Evolutionary conservation across 169 alveolate species (phyloP).

Genomic region (Eimeria necatrix): DNA sequence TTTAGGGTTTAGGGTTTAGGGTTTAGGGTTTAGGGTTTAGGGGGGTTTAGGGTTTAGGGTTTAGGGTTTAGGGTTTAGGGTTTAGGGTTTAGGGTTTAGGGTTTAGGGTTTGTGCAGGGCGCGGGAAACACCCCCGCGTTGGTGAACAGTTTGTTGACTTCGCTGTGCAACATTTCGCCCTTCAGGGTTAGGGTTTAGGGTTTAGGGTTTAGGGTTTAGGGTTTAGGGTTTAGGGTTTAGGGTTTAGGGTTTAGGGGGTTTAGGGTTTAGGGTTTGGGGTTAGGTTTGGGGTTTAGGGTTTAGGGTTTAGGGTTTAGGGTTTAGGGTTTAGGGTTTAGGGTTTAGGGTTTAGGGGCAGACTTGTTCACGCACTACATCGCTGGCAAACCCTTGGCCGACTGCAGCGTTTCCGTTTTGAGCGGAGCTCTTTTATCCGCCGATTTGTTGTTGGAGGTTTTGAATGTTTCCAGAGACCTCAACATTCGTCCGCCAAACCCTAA

Average conservation of each 20-base stretch:
- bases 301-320: conserved; percentile 4
- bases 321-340: conserved; percentile 2
- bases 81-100: not conserved
- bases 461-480: not conserved
- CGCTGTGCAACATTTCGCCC: conserved; percentile 27
- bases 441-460: not conserved
- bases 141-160: conserved; percentile 10
- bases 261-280: not conserved
- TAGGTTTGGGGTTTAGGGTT: not conserved
- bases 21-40: no score
- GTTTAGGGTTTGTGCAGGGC: not conserved
- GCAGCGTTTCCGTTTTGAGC: conserved; percentile 12
- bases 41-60: not conserved
- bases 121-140: conserved; percentile 1
- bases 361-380: not conserved
- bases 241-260: not conserved
- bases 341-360: not conserved
- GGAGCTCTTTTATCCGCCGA: not conserved
- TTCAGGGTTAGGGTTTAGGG: not conserved
- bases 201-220: conserved; percentile 25
- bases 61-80: not conserved
- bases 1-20: no score
- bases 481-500: not conserved
- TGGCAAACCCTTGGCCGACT: conserved; percentile 5
- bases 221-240: conserved; percentile 2